Base-by-base conservation (phyloP, 495 filamentous ascomycete species). In the Aspergillus funiculosus region DNA sequence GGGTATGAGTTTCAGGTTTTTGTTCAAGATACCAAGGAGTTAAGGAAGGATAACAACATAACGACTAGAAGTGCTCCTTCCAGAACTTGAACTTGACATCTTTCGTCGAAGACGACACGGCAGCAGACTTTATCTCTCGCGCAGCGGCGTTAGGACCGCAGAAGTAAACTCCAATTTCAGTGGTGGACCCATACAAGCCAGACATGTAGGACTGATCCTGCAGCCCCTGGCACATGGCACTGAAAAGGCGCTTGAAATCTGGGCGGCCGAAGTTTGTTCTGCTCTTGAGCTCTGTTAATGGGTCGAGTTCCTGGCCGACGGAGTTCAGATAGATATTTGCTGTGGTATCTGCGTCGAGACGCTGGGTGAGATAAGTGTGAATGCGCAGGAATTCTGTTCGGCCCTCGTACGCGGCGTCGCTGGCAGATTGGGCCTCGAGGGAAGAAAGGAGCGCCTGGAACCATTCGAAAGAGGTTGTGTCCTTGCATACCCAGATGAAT, bases 401-500 rank as follows among this genome's bases (percentile, higher is more conserved):
- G 22, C 74, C 76, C 28, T 86, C 83, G 30, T 77, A 75, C 8
- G 74, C 69, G 20, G 86, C 85, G 0, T 79, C 78, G 35, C 77
- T 75, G 38, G 82, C 76, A 26, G 81, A 85, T 59, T 99, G 92
- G 24, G 80, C 71, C 58, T 99, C 92, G n/a, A 99, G 83, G 0
- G 85, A 90, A 4, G 84, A 87, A 8, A 98, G 79, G 3, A 98
- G 83, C 8, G 83, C 83, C 63, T 98, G 94, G 71, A 98, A 98
- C 92, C 92, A 98, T 69, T 97, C 92, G 61, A 98, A 98, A 1
- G 91, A 95, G 27, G 74, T 80, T 2, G 89, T 97, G 57, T 98
- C 91, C 62, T 85, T 94, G 76, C 94, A 97, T 43, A 97, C 82
- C 92, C 92, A 99, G 72, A 97, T 95, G 66, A 99, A 97, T 63